Base-by-base conservation (phyloP, 441 rosid genomes). In the Melastoma candidum region DNA sequence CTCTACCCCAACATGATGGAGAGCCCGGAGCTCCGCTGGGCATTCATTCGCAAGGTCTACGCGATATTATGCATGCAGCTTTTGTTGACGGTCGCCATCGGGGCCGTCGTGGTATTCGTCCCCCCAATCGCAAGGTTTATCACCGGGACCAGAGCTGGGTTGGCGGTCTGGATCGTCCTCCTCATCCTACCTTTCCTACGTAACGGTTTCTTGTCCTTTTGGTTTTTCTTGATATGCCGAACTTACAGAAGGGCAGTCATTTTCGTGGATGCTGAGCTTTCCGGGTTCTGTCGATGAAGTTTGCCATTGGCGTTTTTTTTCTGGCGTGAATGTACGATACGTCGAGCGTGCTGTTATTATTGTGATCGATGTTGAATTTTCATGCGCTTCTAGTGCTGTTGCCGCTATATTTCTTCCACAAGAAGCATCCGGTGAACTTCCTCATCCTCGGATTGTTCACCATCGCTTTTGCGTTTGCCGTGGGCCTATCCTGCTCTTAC, bases 401-500 rank as follows among this genome's bases (percentile, higher is more conserved):
- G 55, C 72, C 72, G 2, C 6, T 74, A 56, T 24, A 50, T 46
- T 52, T 4, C 2, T 72, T 11, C 49, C 57, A 52, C 25, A 62
- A 61, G 57, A 56, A 22, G 46, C 77, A 75, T 41, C 80, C 78
- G 0, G 10, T 63, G 12, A 75, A 78, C 56, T 67, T 65, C 41
- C 5, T 73, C 8, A 44, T 78, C 14, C 61, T 75, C 0, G 22
- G 44, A 11, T 53, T 73, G 57, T 78, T 73, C 64, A 78, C 72
- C 1, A 3, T 61, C 46, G 10, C 60, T 3, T 13, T 73, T 10
- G 59, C 80, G 6, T 66, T 78, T 0, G 26, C 66, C 0, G 46
- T 71, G 0, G 78, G 80, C 7, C 29, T 71, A 4, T 46, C 75
- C 12, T 75, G 77, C 55, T 66, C 80, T 12, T 61, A 68, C 8